A percentile compares a stretch with the other conserved stretches of the same genome.
These are phyloP conservation scores for Xylaria venustula DNA, from an alignment of 495 filamentous ascomycete species.

Conservation along the genomic window DNA sequence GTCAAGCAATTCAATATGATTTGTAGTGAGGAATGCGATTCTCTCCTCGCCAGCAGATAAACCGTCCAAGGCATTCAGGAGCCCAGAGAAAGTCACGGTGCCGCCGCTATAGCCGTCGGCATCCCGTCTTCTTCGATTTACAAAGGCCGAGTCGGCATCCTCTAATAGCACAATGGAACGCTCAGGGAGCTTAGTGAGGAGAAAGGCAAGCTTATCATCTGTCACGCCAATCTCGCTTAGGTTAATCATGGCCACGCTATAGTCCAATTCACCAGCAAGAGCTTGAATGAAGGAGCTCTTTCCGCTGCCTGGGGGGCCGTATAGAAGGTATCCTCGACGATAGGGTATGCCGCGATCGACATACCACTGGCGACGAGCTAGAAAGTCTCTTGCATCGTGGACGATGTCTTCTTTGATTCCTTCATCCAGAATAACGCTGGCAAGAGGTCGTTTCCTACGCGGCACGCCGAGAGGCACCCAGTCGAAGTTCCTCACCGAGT, in stretches of 20 bases:
- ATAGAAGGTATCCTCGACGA: slow-evolving; percentile 86
- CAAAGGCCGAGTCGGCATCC: slow-evolving; percentile 93
- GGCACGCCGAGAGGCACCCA: slow-evolving; percentile 84
- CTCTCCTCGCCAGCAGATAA: slow-evolving; percentile 94
- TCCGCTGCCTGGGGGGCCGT: slow-evolving; percentile 90
- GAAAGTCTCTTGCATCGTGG: slow-evolving; percentile 79
- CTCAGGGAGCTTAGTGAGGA: slow-evolving; percentile 83
- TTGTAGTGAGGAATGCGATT: slow-evolving; percentile 92
- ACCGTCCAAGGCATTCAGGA: slow-evolving; percentile 91
- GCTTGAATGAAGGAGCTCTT: slow-evolving; percentile 98
- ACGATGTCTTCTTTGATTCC: slow-evolving; percentile 87
- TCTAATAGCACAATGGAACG: slow-evolving; percentile 86
- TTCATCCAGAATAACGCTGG: slow-evolving; percentile 82
- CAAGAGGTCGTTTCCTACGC: slow-evolving; percentile 79
- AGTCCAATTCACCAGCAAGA: slow-evolving; percentile 86
- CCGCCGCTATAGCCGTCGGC: slow-evolving; percentile 83
- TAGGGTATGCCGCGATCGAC: slow-evolving; percentile 94
- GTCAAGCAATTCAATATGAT: slow-evolving; percentile 87
- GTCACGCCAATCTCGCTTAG: slow-evolving; percentile 90
- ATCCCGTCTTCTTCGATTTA: slow-evolving; percentile 72
- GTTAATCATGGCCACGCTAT: slow-evolving; percentile 91
- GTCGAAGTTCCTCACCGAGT: slow-evolving; percentile 72
- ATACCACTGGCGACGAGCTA: slow-evolving; percentile 81
- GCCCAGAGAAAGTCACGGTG: slow-evolving; percentile 91
- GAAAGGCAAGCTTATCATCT: slow-evolving; percentile 84